phyloP scores from a whole-genome alignment of 768 basidiomycete species.

The Leccinum disarticulatum region DNA sequence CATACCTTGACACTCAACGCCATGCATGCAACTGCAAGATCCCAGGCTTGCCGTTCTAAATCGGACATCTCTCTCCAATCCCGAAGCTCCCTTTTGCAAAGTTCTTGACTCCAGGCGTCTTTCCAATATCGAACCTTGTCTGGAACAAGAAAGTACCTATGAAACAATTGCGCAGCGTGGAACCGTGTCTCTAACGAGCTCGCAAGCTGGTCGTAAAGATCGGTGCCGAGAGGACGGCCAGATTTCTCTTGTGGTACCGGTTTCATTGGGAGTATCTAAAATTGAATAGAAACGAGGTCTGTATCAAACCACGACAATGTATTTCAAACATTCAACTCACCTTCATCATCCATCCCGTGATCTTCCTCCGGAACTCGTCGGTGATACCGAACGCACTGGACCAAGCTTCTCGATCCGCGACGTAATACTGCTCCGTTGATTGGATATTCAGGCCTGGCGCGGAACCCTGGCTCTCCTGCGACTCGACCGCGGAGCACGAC shows the following conservation, averaged over 20 bases:
- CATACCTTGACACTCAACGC: slow-evolving; percentile 61
- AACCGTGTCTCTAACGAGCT: slow-evolving; percentile 60
- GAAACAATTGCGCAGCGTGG: slow-evolving; percentile 61
- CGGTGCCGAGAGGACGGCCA: slow-evolving; percentile 1
- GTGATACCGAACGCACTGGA: slow-evolving; percentile 32
- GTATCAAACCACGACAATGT: not conserved
- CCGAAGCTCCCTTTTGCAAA: not conserved
- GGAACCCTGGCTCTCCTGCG: slow-evolving; percentile 20
- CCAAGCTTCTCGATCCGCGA: slow-evolving; percentile 14
- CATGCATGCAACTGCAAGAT: slow-evolving; percentile 56
- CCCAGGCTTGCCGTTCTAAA: slow-evolving; percentile 47
- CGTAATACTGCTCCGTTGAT: not conserved
- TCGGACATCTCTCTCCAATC: not conserved
- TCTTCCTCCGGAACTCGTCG: slow-evolving; percentile 32
- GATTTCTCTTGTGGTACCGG: not conserved
- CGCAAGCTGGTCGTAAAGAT: slow-evolving; percentile 52
- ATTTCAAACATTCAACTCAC: slow-evolving; percentile 24
- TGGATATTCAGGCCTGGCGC: not conserved
- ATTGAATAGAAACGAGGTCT: not conserved
- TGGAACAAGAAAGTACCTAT: slow-evolving; percentile 51
- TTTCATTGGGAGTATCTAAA: slow-evolving; percentile 12
- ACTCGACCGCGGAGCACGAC: slow-evolving; percentile 12
- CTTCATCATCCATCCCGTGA: slow-evolving; percentile 48
- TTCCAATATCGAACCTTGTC: slow-evolving; percentile 16
- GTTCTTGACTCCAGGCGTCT: not conserved